phyloP scores from a whole-genome alignment of 768 basidiomycete genomes.

The Tylopilus vinaceipallidus region DNA sequence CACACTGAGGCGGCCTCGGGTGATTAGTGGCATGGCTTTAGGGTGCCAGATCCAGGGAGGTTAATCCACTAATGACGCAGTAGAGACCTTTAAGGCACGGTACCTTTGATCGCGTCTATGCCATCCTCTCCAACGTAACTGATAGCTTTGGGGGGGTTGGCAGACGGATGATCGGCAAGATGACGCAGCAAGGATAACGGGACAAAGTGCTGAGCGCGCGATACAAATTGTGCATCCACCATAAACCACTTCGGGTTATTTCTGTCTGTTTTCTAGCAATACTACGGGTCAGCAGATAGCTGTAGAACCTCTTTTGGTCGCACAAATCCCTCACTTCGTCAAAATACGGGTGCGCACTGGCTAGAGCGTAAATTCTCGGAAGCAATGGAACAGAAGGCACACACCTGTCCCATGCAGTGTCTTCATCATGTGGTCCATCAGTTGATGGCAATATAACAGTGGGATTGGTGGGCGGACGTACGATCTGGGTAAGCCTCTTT shows the following conservation, averaged over 20 bases:
- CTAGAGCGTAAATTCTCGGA: constrained; percentile 7
- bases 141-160: constrained; percentile 50
- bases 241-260: constrained; percentile 88
- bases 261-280: constrained; percentile 68
- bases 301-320: not conserved
- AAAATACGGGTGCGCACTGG: constrained; percentile 74
- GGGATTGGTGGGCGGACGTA: constrained; percentile 37
- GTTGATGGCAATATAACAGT: not conserved
- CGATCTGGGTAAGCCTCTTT: constrained; percentile 90
- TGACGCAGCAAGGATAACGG: constrained; percentile 72
- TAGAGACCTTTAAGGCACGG: constrained; percentile 11
- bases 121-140: constrained; percentile 66
- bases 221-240: constrained; percentile 74
- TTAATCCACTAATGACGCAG: not conserved
- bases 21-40: constrained; percentile 76
- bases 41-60: constrained; percentile 10
- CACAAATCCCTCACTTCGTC: constrained; percentile 51
- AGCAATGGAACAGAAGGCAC: constrained; percentile 23
- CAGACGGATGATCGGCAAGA: constrained; percentile 45
- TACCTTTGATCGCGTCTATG: constrained; percentile 63
- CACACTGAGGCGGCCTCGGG: constrained; percentile 81
- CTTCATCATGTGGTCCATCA: constrained; percentile 28
- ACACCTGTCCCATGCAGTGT: constrained; percentile 88
- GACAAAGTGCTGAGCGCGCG: constrained; percentile 69
- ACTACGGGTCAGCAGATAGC: not conserved